phyloP scores from a whole-genome alignment of 371 early-diverging fungal species.

The Mortierella sp. region DNA sequence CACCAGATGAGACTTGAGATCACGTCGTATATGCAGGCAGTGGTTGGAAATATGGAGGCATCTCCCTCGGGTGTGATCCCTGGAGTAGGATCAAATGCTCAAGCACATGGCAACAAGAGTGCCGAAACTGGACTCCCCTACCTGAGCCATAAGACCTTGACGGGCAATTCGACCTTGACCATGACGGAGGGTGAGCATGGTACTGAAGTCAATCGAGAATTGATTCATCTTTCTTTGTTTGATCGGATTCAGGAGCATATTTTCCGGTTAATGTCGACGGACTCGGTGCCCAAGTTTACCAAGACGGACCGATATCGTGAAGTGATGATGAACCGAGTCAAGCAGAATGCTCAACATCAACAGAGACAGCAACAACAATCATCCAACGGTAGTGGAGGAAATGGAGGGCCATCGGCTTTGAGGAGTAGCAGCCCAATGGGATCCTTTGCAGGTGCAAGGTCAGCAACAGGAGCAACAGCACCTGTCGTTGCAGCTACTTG shows the following conservation, averaged over 20 bases:
- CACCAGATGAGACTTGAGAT: constrained; percentile 50
- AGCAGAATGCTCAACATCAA: constrained; percentile 16
- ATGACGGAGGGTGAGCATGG: neutral
- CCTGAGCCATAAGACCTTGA: constrained; percentile 45
- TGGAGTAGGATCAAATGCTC: neutral
- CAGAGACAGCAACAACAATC: neutral
- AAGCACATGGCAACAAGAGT: neutral
- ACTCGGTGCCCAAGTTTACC: constrained; percentile 83
- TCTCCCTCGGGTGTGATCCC: neutral
- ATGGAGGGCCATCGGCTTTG: too few relatives aligned
- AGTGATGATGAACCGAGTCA: constrained; percentile 47
- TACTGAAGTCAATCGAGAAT: neutral
- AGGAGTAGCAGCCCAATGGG: too few relatives aligned
- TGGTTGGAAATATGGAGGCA: constrained; percentile 40
- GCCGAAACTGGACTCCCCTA: too few relatives aligned
- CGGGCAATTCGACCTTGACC: constrained; percentile 39
- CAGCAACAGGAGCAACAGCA: too few relatives aligned
- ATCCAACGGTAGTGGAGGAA: neutral
- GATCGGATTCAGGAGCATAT: constrained; percentile 75
- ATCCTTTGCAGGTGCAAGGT: too few relatives aligned
- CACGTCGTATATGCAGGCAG: constrained; percentile 46
- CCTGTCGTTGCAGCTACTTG: too few relatives aligned
- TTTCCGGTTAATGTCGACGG: constrained; percentile 79
- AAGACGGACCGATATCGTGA: constrained; percentile 70
- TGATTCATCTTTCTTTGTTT: constrained; percentile 67